Evolutionary conservation across 176 grass and related monocot species (phyloP).

Genomic region (Oryza glumipatula): DNA sequence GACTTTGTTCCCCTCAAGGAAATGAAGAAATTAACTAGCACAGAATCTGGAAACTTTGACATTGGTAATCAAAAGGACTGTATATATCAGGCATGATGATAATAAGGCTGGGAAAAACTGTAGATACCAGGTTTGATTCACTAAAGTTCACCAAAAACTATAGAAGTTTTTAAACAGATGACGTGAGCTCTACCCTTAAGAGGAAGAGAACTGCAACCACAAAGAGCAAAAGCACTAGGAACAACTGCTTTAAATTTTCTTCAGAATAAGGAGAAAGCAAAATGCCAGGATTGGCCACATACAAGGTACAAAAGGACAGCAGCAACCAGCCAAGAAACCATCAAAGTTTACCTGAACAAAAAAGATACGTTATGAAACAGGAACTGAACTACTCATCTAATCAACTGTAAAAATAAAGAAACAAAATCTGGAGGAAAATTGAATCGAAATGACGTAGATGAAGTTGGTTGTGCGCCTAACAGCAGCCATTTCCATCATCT

Average conservation of each 20-base stretch:
- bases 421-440: neutral
- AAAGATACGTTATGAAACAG: neutral
- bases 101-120: neutral
- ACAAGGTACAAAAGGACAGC: too few relatives aligned
- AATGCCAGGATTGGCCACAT: too few relatives aligned
- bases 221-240: neutral
- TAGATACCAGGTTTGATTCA: neutral
- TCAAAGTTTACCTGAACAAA: neutral
- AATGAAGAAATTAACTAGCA: neutral
- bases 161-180: neutral
- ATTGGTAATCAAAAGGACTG: neutral
- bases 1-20: constrained; percentile 4
- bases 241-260: neutral
- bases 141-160: neutral
- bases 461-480: too few relatives aligned
- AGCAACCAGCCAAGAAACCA: neutral
- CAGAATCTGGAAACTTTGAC: neutral
- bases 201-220: neutral
- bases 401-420: neutral
- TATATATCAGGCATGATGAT: too few relatives aligned
- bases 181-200: neutral
- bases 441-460: too few relatives aligned
- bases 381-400: neutral
- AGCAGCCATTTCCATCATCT: too few relatives aligned
- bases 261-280: neutral